Evolutionary conservation across 75 land plant species (phyloP).

Genomic region (Picea glauca): DNA sequence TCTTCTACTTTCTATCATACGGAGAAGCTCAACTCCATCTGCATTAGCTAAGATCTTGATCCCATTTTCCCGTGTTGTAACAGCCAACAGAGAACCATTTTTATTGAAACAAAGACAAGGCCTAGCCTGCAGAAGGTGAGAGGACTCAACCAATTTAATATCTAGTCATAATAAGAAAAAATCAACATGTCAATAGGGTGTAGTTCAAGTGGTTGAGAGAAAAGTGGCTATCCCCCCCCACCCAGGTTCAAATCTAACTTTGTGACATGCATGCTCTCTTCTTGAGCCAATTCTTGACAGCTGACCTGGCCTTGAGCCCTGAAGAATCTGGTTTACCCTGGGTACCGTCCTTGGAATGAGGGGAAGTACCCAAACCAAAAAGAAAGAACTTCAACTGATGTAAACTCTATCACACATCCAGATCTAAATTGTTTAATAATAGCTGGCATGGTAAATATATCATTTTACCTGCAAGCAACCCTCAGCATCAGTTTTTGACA

Average conservation of each 20-base stretch:
- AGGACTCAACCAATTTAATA: neutral
- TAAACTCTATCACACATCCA: neutral
- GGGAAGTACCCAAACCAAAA: neutral
- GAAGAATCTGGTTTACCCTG: too few relatives aligned
- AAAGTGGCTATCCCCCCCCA: too few relatives aligned
- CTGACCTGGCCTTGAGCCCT: too few relatives aligned
- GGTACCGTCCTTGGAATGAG: too few relatives aligned
- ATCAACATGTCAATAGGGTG: neutral
- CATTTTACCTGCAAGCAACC: conserved; percentile 29
- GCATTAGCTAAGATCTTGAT: conserved; percentile 43
- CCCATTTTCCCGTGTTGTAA: conserved; percentile 29
- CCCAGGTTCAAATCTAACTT: too few relatives aligned
- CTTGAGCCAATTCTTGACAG: too few relatives aligned
- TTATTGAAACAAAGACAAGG: conserved; percentile 29
- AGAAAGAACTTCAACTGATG: neutral
- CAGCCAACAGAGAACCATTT: conserved; percentile 25
- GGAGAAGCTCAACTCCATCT: conserved; percentile 42
- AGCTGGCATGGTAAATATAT: neutral
- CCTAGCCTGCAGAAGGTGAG: conserved; percentile 12
- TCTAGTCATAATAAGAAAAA: neutral
- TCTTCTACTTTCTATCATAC: neutral
- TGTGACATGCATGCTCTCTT: too few relatives aligned
- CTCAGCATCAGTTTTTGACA: conserved; percentile 46
- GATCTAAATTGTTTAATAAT: neutral
- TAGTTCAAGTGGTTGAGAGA: too few relatives aligned